These are phyloP conservation scores for Penicillium alfredii DNA, from an alignment of 495 filamentous ascomycete species.

Conservation along the genomic window DNA sequence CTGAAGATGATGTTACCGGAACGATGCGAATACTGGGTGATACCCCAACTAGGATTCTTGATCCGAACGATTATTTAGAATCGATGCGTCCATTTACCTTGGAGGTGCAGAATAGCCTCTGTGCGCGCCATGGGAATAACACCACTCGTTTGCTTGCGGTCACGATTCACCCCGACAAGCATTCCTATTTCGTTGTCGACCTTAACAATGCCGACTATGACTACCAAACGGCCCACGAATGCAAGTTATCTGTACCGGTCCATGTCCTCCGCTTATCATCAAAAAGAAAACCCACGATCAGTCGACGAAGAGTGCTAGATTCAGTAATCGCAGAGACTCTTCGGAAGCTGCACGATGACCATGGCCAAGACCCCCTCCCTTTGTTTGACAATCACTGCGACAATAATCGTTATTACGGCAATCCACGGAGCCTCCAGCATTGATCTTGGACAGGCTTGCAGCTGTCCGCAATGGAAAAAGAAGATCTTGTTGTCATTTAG, in stretches of 20 bases:
- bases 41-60: constrained; percentile 4
- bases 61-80: not conserved
- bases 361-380: constrained; percentile 4
- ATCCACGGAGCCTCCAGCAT: too few relatives aligned
- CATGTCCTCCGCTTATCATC: constrained; percentile 7
- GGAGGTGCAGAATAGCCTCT: constrained; percentile 1
- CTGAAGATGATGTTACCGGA: too few relatives aligned
- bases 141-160: constrained; percentile 2
- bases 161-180: not conserved
- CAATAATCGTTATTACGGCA: too few relatives aligned
- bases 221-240: constrained; percentile 3
- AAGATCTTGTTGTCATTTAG: too few relatives aligned
- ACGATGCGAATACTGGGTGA: constrained; percentile 2
- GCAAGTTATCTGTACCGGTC: not conserved
- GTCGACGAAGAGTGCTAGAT: not conserved
- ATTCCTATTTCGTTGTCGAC: constrained; percentile 7
- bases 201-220: constrained; percentile 6
- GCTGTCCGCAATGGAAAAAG: too few relatives aligned
- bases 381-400: constrained; percentile 8
- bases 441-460: too few relatives aligned
- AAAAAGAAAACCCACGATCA: constrained; percentile 2
- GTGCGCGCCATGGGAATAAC: not conserved
- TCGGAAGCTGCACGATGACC: constrained; percentile 2
- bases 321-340: constrained; percentile 4
- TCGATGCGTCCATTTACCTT: too few relatives aligned